phyloP scores from a whole-genome alignment of 2,329 filamentous ascomycete species.

The Ophiostoma himal-ulmi region DNA sequence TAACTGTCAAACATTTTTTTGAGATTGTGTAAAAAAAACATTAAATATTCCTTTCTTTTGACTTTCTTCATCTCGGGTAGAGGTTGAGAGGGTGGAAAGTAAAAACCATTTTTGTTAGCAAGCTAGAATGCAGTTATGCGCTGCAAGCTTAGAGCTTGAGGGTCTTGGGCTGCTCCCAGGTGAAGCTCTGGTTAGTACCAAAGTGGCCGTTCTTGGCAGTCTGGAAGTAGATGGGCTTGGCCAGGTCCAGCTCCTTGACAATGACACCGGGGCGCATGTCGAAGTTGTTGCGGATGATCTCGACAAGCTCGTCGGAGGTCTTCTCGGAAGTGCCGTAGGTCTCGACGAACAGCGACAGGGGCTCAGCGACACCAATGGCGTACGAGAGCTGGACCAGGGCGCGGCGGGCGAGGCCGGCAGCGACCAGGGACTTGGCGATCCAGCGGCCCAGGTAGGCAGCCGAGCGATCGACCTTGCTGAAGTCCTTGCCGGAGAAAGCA shows the following conservation, averaged over 20 bases:
- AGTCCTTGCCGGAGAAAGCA: conserved; percentile 99
- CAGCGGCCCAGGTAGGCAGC: conserved; percentile 96
- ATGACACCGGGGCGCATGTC: conserved; percentile 98
- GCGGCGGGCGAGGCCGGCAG: conserved; percentile 82
- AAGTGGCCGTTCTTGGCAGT: conserved; percentile 99
- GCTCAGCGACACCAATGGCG: conserved; percentile 97
- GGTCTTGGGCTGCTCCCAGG: conserved; percentile 95
- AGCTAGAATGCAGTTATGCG: conserved; percentile 19
- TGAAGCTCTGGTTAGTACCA: conserved; percentile 90
- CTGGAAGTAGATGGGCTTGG: conserved; percentile 94
- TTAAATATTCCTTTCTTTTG: conserved; percentile 1
- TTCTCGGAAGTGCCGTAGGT: conserved; percentile 91
- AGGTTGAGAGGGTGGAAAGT: too few relatives aligned
- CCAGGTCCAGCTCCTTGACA: conserved; percentile 91
- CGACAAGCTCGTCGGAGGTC: conserved; percentile 84
- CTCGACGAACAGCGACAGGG: conserved; percentile 95
- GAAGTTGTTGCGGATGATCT: conserved; percentile 94
- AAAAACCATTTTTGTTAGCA: conserved; percentile 12
- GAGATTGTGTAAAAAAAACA: conserved; percentile 10
- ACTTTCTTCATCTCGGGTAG: neutral
- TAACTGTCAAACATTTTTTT: conserved; percentile 17
- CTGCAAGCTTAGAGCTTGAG: conserved; percentile 69
- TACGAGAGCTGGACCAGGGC: conserved; percentile 97
- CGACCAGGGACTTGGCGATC: conserved; percentile 97
- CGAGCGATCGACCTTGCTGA: conserved; percentile 99